These are phyloP conservation scores for Dianthus caryophyllus DNA, from an alignment of 148 eudicot species.

Conservation along the genomic window DNA sequence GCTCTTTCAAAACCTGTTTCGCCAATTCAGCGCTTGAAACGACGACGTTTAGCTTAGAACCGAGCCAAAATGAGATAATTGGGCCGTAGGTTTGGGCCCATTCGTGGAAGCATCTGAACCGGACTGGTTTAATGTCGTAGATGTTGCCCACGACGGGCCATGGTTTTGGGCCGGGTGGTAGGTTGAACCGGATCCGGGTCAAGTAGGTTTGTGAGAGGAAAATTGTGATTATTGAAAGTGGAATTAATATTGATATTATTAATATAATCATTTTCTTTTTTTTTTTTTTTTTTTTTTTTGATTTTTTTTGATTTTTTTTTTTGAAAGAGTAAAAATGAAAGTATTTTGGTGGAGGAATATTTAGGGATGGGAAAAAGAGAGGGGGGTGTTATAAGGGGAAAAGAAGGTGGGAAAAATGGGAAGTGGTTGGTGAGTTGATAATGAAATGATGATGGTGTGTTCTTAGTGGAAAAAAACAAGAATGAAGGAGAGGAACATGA, in stretches of 20 bases:
- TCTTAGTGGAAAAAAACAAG: neutral
- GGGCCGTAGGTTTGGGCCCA: slow-evolving; percentile 74
- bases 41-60: slow-evolving; percentile 58
- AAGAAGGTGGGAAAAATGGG: slow-evolving; percentile 3
- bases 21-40: slow-evolving; percentile 60
- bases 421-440: slow-evolving; percentile 24
- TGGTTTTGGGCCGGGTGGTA: slow-evolving; percentile 77
- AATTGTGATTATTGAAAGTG: slow-evolving; percentile 22
- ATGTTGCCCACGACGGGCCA: slow-evolving; percentile 75
- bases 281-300: neutral
- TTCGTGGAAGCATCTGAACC: slow-evolving; percentile 61
- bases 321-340: too few relatives aligned
- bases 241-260: slow-evolving; percentile 6
- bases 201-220: slow-evolving; percentile 35
- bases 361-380: neutral
- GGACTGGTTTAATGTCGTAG: slow-evolving; percentile 63
- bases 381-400: neutral
- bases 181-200: slow-evolving; percentile 49
- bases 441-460: neutral
- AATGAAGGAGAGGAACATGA: slow-evolving; percentile 1
- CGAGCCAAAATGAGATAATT: slow-evolving; percentile 59
- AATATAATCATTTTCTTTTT: slow-evolving; percentile 31
- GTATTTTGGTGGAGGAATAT: too few relatives aligned
- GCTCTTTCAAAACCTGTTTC: slow-evolving; percentile 63
- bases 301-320: too few relatives aligned